phyloP scores from a whole-genome alignment of 495 filamentous ascomycete species.

The Letharia columbiana region DNA sequence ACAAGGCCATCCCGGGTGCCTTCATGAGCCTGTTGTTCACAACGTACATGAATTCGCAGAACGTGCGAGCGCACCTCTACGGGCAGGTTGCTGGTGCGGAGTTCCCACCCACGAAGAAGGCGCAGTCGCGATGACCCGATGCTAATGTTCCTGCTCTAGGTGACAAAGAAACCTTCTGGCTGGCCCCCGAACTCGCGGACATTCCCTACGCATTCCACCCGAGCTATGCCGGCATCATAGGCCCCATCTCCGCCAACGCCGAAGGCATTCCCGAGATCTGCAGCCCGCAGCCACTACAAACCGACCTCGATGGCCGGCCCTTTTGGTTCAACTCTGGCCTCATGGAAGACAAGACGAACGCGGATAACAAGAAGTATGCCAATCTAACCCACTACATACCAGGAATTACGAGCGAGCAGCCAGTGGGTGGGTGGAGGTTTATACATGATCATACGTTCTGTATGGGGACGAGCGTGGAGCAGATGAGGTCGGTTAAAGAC shows the following conservation, averaged over 20 bases:
- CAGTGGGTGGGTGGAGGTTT: slow-evolving; percentile 2
- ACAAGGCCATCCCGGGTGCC: slow-evolving; percentile 24
- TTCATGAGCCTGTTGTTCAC: slow-evolving; percentile 28
- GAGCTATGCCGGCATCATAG: slow-evolving; percentile 21
- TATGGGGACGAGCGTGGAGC: neutral
- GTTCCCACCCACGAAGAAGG: no score
- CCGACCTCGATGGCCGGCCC: slow-evolving; percentile 23
- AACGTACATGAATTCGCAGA: slow-evolving; percentile 23
- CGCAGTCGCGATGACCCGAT: no score
- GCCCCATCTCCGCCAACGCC: slow-evolving; percentile 4
- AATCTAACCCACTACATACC: neutral
- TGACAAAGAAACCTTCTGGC: slow-evolving; percentile 13
- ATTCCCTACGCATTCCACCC: slow-evolving; percentile 14
- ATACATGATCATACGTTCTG: slow-evolving; percentile 1
- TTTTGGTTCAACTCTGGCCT: slow-evolving; percentile 30
- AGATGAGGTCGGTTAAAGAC: neutral
- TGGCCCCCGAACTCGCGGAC: slow-evolving; percentile 10
- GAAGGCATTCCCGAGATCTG: slow-evolving; percentile 24
- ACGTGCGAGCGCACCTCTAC: slow-evolving; percentile 1
- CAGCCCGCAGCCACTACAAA: slow-evolving; percentile 27
- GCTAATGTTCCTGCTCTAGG: slow-evolving; percentile 7
- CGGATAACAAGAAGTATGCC: neutral
- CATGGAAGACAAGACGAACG: slow-evolving; percentile 2
- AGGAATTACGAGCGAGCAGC: neutral
- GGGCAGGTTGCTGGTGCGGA: neutral